Evolutionary conservation across 2,329 filamentous ascomycete genomes (phyloP).

Genomic region (Monosporascus sp.): DNA sequence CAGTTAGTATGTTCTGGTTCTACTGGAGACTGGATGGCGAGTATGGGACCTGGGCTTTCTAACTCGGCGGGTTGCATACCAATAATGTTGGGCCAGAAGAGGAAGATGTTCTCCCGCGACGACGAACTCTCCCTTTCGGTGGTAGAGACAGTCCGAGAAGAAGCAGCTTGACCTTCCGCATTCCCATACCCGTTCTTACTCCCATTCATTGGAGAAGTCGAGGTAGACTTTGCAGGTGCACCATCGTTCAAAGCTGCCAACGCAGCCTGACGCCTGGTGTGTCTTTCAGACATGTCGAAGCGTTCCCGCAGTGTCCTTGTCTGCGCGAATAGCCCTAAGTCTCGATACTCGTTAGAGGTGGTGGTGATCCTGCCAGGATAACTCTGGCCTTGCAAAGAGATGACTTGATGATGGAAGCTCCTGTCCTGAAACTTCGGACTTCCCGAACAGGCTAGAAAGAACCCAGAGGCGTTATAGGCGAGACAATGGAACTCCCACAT

Average conservation of each 20-base stretch:
- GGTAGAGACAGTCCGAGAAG: constrained; percentile 22
- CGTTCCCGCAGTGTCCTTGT: neutral
- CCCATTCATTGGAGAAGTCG: constrained; percentile 33
- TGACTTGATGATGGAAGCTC: neutral
- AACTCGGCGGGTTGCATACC: constrained; percentile 42
- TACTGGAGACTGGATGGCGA: too few species aligned
- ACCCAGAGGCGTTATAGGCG: too few species aligned
- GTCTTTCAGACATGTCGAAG: constrained; percentile 20
- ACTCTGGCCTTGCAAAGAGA: neutral
- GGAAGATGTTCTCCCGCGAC: constrained; percentile 67
- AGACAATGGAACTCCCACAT: too few species aligned
- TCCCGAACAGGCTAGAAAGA: too few species aligned
- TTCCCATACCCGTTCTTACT: constrained; percentile 28
- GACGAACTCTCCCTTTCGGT: constrained; percentile 28
- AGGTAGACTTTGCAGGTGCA: constrained; percentile 12
- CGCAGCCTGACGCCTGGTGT: constrained; percentile 23
- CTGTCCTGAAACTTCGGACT: too few species aligned
- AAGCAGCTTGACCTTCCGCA: too few species aligned
- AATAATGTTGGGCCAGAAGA: constrained; percentile 78
- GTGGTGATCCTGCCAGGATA: too few species aligned
- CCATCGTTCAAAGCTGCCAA: constrained; percentile 13
- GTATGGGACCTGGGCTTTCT: too few species aligned
- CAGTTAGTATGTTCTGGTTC: too few species aligned
- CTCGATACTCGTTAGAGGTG: neutral
- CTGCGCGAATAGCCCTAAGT: neutral